Evolutionary conservation across 2,329 filamentous ascomycete species (phyloP).

Genomic region (Aureobasidium sp.): DNA sequence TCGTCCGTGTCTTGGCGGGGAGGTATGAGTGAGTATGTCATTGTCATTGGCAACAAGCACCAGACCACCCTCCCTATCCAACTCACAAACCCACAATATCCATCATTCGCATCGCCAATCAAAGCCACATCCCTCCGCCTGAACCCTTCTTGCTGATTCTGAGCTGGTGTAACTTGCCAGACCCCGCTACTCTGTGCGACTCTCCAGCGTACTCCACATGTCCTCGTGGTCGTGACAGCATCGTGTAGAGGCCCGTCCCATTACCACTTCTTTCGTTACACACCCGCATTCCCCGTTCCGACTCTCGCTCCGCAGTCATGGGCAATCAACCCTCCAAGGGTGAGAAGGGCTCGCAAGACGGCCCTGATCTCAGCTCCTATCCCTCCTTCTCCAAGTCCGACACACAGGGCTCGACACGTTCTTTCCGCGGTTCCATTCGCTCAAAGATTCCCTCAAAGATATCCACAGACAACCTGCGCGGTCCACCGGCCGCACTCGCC

Average conservation of each 20-base stretch:
- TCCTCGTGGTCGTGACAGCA: constrained; percentile 37
- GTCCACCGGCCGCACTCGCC: constrained; percentile 42
- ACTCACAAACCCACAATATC: neutral
- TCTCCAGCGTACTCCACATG: constrained; percentile 6
- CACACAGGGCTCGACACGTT: constrained; percentile 84
- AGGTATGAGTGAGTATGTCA: neutral
- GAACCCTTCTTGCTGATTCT: neutral
- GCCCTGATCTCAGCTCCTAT: constrained; percentile 67
- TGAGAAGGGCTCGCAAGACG: constrained; percentile 35
- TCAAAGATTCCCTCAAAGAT: constrained; percentile 79
- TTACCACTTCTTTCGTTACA: neutral
- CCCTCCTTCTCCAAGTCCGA: constrained; percentile 89
- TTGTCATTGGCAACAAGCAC: neutral
- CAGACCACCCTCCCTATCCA: neutral
- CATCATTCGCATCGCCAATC: neutral
- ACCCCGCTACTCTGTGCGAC: neutral
- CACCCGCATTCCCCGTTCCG: constrained; percentile 1
- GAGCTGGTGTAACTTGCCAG: neutral
- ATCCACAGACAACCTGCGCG: constrained; percentile 67
- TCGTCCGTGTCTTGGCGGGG: neutral
- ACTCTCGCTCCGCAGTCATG: constrained; percentile 40
- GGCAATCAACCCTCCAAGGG: constrained; percentile 66
- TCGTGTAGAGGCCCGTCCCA: constrained; percentile 28
- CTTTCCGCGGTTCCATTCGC: constrained; percentile 68
- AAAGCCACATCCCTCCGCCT: neutral